Evolutionary conservation across 1,284 basidiomycete species (phyloP).

Genomic region (Coriolopsis trogii): DNA sequence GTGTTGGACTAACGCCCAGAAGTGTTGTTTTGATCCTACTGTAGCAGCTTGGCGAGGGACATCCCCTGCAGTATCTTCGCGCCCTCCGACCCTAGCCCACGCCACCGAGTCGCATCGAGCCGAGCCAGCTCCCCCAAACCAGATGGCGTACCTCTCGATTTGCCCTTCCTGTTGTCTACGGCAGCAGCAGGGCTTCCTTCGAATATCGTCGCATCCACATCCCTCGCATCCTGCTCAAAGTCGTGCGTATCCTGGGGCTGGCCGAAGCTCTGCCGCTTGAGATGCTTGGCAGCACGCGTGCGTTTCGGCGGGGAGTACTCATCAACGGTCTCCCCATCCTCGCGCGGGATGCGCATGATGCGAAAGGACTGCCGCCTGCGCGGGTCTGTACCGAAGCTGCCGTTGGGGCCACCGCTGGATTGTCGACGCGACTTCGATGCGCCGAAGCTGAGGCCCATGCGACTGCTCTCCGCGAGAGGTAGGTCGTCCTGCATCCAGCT

Average conservation of each 20-base stretch:
- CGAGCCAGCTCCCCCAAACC: constrained; percentile 1
- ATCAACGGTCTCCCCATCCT: not conserved
- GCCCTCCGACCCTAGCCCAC: constrained; percentile 2
- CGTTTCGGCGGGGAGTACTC: constrained; percentile 27
- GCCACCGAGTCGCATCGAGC: constrained; percentile 1
- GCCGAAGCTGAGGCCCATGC: too few species aligned
- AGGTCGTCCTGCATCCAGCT: constrained; percentile 3
- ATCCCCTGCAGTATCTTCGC: constrained; percentile 10
- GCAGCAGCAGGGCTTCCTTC: not conserved
- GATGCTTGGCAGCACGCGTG: constrained; percentile 21
- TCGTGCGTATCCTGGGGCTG: not conserved
- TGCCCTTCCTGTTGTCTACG: not conserved
- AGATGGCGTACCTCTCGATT: not conserved
- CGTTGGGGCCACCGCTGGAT: too few species aligned
- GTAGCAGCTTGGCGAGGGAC: constrained; percentile 9
- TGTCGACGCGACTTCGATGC: not conserved
- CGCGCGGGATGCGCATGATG: constrained; percentile 3
- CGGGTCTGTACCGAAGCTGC: not conserved
- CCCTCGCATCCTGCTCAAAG: not conserved
- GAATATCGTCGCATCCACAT: not conserved
- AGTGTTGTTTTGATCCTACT: not conserved
- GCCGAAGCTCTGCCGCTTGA: constrained; percentile 10
- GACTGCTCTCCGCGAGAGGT: constrained; percentile 21
- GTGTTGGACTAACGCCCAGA: too few species aligned
- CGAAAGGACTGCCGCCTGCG: constrained; percentile 2